Base-by-base conservation (phyloP, 495 filamentous ascomycete genomes). In the Neurospora sp. region DNA sequence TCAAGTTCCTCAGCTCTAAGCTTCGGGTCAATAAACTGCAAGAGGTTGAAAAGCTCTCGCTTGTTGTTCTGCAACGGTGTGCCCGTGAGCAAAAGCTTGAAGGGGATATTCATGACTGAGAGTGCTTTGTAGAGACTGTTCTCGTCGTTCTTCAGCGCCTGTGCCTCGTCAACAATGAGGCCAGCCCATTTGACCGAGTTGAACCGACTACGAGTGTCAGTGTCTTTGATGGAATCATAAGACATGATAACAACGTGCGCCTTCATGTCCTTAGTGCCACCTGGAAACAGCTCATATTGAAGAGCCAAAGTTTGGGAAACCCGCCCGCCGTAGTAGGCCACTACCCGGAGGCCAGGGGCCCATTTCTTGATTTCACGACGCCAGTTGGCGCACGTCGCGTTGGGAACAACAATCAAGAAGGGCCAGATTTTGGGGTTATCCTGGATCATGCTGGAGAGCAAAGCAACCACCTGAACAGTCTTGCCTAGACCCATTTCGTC, bases 401-500 rank as follows among this genome's bases (percentile, higher is more conserved):
- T 98, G 0, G 96, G 96, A 1, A 94, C 94, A 16, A 98, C 93
- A 7, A 98, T 85, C 10, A 99, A 84, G 78, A 98, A 99, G 0
- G 96, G 96, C 88, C 92, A 99, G 79, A 93, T 92, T 68, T 86
- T 86, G 53, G 95, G 94, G 40, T 81, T 79, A 39, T 93, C 89
- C 75, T 92, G 85, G 39, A 92, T 87, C n/a, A 99, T 81, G 16
- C 91, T 88, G 9, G 92, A 88, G 9, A 99, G 83, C 69, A 97
- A 87, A 3, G 89, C 89, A 71, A 99, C 94, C 69, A 98, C 88
- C 79, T 99, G 96, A 68, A 99, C 92, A 0, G 96, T 99, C 84
- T 99, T 99, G 37, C 96, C 96, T 10, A 99, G 89, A 5, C 96
- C 96, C 96, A 99, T 99, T 79, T 99, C 96, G 76, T 99, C 96